Percentiles rank a stretch among this genome's conserved stretches.
Conservation (phyloP, 192 early-diverging fungal genomes). For the Coemansia sp. region DNA sequence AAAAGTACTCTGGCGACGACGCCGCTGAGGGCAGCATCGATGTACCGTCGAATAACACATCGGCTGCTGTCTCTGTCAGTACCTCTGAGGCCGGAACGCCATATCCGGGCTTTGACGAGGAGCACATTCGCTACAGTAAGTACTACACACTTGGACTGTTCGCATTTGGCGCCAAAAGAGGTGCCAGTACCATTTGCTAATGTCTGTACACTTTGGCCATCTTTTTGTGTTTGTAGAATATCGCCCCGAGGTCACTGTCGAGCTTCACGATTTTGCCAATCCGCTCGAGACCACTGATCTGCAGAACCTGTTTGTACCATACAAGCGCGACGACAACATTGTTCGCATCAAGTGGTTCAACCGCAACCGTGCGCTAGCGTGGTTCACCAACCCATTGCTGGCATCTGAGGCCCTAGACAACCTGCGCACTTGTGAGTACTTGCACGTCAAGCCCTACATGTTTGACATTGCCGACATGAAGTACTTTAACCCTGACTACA, state of each 20-base stretch:
- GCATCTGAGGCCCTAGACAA: constrained; percentile 50
- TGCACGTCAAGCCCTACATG: constrained; percentile 50
- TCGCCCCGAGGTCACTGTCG: constrained; percentile 55
- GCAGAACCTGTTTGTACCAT: constrained; percentile 42
- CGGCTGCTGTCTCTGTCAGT: constrained; percentile 18
- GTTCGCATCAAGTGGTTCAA: constrained; percentile 60
- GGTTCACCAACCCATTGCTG: constrained; percentile 51
- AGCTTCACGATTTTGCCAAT: constrained; percentile 55
- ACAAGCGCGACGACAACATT: constrained; percentile 58
- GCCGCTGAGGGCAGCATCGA: constrained; percentile 1
- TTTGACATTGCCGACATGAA: constrained; percentile 50
- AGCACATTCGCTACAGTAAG: constrained; percentile 59
- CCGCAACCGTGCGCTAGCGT: constrained; percentile 55
- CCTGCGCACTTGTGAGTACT: constrained; percentile 46
- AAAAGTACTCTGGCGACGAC: constrained; percentile 44
- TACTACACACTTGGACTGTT: constrained; percentile 4
- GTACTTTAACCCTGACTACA: constrained; percentile 55
- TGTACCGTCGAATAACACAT: constrained; percentile 10
- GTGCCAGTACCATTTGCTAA: background rate
- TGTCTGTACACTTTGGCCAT: background rate
- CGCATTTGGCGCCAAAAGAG: background rate
- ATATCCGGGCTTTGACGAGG: constrained; percentile 50
- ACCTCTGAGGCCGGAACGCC: constrained; percentile 42
- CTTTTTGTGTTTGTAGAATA: constrained; percentile 38
- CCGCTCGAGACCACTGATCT: constrained; percentile 55